Percentiles rank a stretch among this genome's conserved stretches.
phyloP scores from a whole-genome alignment of 805 yeast genomes.

The Millerago galiae region DNA sequence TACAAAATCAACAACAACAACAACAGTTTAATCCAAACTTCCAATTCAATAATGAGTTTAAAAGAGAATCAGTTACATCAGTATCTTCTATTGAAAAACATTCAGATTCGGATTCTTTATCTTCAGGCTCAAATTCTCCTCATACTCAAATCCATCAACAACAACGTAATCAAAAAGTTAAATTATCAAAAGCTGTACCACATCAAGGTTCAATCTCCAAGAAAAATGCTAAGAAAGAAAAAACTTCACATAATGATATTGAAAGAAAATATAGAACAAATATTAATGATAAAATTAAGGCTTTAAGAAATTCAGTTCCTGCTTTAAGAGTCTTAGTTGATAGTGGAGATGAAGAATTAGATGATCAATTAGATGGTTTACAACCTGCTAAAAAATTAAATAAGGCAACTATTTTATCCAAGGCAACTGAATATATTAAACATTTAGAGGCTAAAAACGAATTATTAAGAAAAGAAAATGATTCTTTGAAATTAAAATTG shows the following conservation, averaged over 20 bases:
- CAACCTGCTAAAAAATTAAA: constrained; percentile 69
- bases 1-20: background rate
- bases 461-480: constrained; percentile 41
- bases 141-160: constrained; percentile 3
- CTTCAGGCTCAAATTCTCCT: constrained; percentile 12
- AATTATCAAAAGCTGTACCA: constrained; percentile 21
- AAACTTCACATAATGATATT: constrained; percentile 62
- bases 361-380: constrained; percentile 58
- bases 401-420: constrained; percentile 71
- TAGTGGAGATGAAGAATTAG: constrained; percentile 50
- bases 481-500: constrained; percentile 27
- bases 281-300: constrained; percentile 60
- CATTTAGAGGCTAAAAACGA: constrained; percentile 63
- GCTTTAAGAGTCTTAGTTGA: constrained; percentile 42
- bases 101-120: constrained; percentile 16
- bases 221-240: constrained; percentile 34
- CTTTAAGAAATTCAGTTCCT: constrained; percentile 62
- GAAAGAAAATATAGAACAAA: constrained; percentile 69
- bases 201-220: constrained; percentile 18
- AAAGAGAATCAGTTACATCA: constrained; percentile 6
- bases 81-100: constrained; percentile 5
- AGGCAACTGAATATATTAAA: constrained; percentile 74
- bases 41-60: background rate
- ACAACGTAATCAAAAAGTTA: constrained; percentile 5
- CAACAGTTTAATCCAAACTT: background rate